Evolutionary conservation across 345 rosid genomes (phyloP).

Genomic region (Aurinia saxatilis): DNA sequence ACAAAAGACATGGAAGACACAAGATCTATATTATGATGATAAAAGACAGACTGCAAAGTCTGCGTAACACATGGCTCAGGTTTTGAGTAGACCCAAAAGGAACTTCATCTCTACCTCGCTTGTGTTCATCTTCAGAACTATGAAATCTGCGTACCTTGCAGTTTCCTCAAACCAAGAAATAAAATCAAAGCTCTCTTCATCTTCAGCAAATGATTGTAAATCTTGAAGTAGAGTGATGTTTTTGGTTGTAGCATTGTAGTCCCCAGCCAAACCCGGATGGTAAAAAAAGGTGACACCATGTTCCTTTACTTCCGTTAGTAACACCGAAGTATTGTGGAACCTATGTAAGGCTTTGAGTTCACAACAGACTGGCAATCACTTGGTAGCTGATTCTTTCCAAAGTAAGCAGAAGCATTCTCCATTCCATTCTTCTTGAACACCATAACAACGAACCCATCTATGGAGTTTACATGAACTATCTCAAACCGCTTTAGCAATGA

Average conservation of each 20-base stretch:
- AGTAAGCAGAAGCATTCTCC: constrained; percentile 24
- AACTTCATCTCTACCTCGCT: constrained; percentile 47
- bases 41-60: constrained; percentile 27
- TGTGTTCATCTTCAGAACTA: constrained; percentile 66
- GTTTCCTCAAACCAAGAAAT: constrained; percentile 66
- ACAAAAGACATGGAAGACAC: neutral
- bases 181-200: constrained; percentile 53
- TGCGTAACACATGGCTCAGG: constrained; percentile 47
- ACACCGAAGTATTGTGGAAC: constrained; percentile 53
- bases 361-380: constrained; percentile 43
- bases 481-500: too few species aligned
- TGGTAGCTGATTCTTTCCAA: constrained; percentile 44
- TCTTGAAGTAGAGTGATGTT: constrained; percentile 23
- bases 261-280: constrained; percentile 55
- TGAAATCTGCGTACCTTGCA: constrained; percentile 52
- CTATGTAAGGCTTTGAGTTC: constrained; percentile 23
- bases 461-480: constrained; percentile 50
- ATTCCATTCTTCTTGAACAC: constrained; percentile 5
- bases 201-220: constrained; percentile 37
- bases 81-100: constrained; percentile 37
- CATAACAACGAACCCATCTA: too few species aligned
- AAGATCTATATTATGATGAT: neutral
- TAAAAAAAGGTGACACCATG: constrained; percentile 65
- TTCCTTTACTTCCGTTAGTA: constrained; percentile 48
- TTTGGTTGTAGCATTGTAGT: constrained; percentile 13